Base-by-base conservation (phyloP, 495 filamentous ascomycete genomes). In the Neurospora intermedia region DNA sequence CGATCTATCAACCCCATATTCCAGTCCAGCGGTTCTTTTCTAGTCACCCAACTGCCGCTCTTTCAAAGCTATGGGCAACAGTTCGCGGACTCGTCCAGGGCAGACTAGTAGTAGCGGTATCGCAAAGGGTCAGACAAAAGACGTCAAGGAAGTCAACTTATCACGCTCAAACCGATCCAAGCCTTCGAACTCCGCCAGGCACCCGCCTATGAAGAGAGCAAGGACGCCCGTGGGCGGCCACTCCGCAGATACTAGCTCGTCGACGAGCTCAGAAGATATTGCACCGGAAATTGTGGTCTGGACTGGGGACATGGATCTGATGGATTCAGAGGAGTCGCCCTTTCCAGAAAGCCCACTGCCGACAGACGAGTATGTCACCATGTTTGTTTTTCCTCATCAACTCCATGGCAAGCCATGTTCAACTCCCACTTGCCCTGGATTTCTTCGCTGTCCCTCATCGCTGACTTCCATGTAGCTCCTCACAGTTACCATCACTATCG, bases 201-300 rank as follows among this genome's bases (percentile, higher is more conserved):
- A 71, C 23, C 54, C 54, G 23, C 54, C 27, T 38, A 66, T 66
- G 54, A 66, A 66, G 27, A 38, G 27, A 66, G 54, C 27, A 66
- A 35, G 54, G 27, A 66, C 27, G 15, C 4, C 74, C 69, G 9
- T 75, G 74, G 45, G 71, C 76, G 7, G 62, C 72, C 18, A 43
- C 71, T 40, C 70, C 69, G 66, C 73, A 18, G n/a, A 62, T 70
- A 45, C 76, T 72, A 31, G 69, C 48, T 71, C 43, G 16, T 40
- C 18, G 11, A 43, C 38, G 62, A 48, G n/a, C 20, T 54, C 66
- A 7, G 80, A 81, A 42, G 73, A 80, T 27, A 81, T 83, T 41
- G 80, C 79, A 16, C 75, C 78, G 9, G 81, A 83, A 73, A 83
- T 83, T 23, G 75, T 82, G 6, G 81, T 82, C 40, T 79, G 81